Base-by-base conservation (phyloP, 768 basidiomycete genomes). In the Mycena polygramma region DNA sequence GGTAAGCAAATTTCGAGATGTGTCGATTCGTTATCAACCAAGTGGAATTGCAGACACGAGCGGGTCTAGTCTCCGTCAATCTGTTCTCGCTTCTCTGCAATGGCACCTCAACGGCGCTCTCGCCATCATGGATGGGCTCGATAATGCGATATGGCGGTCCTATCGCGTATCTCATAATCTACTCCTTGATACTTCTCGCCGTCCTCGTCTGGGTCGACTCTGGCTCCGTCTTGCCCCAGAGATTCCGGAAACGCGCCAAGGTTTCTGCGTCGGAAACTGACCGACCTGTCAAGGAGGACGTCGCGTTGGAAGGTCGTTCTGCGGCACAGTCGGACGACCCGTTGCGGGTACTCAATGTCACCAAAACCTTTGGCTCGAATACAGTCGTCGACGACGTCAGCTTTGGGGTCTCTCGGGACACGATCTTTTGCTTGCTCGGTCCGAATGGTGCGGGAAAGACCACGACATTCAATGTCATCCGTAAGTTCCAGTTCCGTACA, bases 401-500 rank as follows among this genome's bases (percentile, higher is more conserved):
- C 70, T 88, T 94, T 73, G 90, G 89, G 0, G 90, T 94, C 35
- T 79, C 87, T 0, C 80, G 79, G 48, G 86, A 92, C 54, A 91
- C 89, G 5, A 57, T 92, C 20, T 92, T 94, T 72, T 92, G 91
- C 6, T 78, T 94, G 70, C 83, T 95, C 19, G 94, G 94, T 2
- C 94, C 94, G 1, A 95, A 94, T 72, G 94, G 94, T 9, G 94
- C 93, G 11, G 93, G 94, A 0, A 94, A 94, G 79, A 94, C 92
- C 14, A 94, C 94, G 0, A 91, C 90, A 0, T 93, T 94, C 79
- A 92, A 93, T 71, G 87, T 93, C 75, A 94, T 95, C 68, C 90
- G 92, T 92, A 74, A 66, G 91, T 83, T 24, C 30, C n/a, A n/a
- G n/a, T 20, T 13, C 59, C 46, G 48, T 53, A 51, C 48, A 10